A percentile compares a stretch with the other conserved stretches of the same genome.
Conservation (phyloP, 495 filamentous ascomycete genomes). For the Penicillium samsonianum region DNA sequence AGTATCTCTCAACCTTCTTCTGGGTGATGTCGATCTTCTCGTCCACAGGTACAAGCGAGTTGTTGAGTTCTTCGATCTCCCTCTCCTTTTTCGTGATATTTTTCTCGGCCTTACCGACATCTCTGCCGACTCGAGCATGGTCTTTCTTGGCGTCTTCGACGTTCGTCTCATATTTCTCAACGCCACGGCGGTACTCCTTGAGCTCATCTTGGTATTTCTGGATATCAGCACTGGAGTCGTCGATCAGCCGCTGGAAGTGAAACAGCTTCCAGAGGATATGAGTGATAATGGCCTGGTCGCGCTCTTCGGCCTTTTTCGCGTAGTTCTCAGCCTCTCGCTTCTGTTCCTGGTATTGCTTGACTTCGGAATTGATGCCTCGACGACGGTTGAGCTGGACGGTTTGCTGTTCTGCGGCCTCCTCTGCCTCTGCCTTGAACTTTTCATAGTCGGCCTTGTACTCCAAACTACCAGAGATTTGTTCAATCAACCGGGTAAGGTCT, state of each 20-base stretch:
- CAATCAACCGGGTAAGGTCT: constrained; percentile 92
- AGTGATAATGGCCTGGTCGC: constrained; percentile 88
- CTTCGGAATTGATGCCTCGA: constrained; percentile 93
- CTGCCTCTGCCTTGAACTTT: constrained; percentile 76
- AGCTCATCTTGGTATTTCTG: constrained; percentile 94
- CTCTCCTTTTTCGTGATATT: constrained; percentile 82
- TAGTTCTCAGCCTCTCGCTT: constrained; percentile 95
- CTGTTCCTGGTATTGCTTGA: constrained; percentile 96
- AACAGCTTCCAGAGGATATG: constrained; percentile 97
- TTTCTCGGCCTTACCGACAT: constrained; percentile 79
- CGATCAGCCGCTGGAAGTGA: constrained; percentile 91
- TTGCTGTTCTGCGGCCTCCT: constrained; percentile 85
- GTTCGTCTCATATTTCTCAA: constrained; percentile 79
- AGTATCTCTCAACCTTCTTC: constrained; percentile 64
- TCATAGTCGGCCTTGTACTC: constrained; percentile 98
- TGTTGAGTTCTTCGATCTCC: constrained; percentile 83
- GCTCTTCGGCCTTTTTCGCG: constrained; percentile 80
- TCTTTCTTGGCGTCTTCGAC: constrained; percentile 87
- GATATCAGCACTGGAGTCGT: constrained; percentile 87
- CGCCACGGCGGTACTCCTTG: constrained; percentile 85
- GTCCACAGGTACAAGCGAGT: constrained; percentile 81
- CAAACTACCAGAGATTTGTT: constrained; percentile 95
- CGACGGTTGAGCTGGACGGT: constrained; percentile 83
- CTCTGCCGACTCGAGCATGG: constrained; percentile 74
- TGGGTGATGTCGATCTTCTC: constrained; percentile 88